Evolutionary conservation across 2,329 filamentous ascomycete genomes (phyloP), one percentile per base, ranked within the genome.

Genomic region (Colletotrichum zoysiae): DNA sequence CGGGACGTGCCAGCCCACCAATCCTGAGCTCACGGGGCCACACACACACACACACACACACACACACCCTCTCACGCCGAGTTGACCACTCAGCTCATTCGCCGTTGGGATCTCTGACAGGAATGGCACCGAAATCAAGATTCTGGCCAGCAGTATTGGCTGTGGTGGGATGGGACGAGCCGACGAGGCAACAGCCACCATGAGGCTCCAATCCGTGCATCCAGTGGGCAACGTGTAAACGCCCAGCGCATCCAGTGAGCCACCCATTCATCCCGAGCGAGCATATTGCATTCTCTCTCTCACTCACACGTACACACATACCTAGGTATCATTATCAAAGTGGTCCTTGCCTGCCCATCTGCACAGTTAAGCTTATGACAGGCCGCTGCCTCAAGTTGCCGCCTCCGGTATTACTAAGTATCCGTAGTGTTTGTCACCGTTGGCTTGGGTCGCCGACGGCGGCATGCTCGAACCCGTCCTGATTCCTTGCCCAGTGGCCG

Each of bases 301-400:
- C n/a, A n/a, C 11, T 14, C 26, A 30, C 26, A 30, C 26, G 26
- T 30, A 30, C 26, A 30, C 26, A 30, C 26, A 30, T 30, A 2
- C 26, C 26, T n/a, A n/a, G n/a, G n/a, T 30, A 4, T 30, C 30
- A 40, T 18, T 5, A 46, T n/a, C 20, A 46, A 46, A n/a, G 44
- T 46, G 11, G 20, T 5, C 7, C 18, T 46, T n/a, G 20, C 58
- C 35, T 26, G 44, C 51, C 64, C 16, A 38, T 18, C 23, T 14
- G 20, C 20, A 33, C 53, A 46, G 44, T 69, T 69, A 64, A 69
- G 69, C 69, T 71, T 50, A 69, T 64, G 65, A 57, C 48, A 35
- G 68, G 20, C 35, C 68, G 60, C 26, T 67, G 42, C 14, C 12
- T 50, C 40, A n/a, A 50, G 33, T 20, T 51, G 30, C 46, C 46